Evolutionary conservation across 148 eudicot genomes (phyloP), one percentile per base, ranked within the genome.

Genomic region (Arbutus unedo): DNA sequence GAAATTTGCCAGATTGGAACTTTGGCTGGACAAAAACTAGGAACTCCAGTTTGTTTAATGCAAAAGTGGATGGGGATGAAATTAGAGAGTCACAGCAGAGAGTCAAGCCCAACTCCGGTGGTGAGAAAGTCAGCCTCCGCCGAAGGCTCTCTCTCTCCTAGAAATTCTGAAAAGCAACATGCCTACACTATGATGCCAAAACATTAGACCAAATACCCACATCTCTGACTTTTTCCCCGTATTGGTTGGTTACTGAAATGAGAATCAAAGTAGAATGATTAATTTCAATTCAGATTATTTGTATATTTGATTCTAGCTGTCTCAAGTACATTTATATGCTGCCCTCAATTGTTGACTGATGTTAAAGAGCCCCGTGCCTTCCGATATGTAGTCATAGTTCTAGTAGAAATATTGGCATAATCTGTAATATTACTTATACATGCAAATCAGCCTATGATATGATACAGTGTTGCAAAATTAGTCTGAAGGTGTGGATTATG

Each of bases 21-120:
- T 68, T 82, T 3, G 85, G 88, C 44, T 93, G 91, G 98, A 85
- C 68, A 74, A 94, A 90, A 54, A 75, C 89, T 10, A 87, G 79
- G 80, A 87, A 77, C n/a, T 68, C 93, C 11, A 71, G 89, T 70
- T 49, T 86, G 80, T 87, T 85, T 47, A 80, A 73, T 77, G 38
- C 38, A 31, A 53, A 90, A 84, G 57, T 60, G 48, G 88, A 91
- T 56, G 86, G 54, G 21, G 88, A 84, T 70, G 92, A 89, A 54
- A 81, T 60, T 76, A 87, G 78, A 71, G 90, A 81, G 59, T 73
- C 68, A 47, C 85, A 74, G 10, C 79, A 79, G 47, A 85, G 45
- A 74, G 19, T 4, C 59, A 13, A 55, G 16, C 48, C 80, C 57
- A 78, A 76, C 57, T 84, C 82, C 73, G 82, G 3, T 4, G 82